Evolutionary conservation across 805 yeast genomes (phyloP).

Genomic region (Nematodospora valgi): DNA sequence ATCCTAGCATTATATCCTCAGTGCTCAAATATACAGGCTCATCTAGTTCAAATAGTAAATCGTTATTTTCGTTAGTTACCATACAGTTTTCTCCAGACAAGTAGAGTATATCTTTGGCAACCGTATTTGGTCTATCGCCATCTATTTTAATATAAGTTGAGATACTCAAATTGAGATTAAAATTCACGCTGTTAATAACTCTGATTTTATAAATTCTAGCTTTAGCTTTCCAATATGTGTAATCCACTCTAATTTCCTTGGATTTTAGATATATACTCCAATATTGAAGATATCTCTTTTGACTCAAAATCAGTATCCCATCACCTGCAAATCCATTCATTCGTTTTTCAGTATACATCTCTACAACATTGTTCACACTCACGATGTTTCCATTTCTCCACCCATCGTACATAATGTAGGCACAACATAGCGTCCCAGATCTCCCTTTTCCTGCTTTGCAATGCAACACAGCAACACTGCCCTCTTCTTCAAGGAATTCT

Average conservation of each 20-base stretch:
- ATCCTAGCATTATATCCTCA: constrained; percentile 4
- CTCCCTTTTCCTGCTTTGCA: constrained; percentile 93
- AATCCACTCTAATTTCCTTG: not conserved
- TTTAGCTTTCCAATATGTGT: not conserved
- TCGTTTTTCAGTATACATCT: constrained; percentile 52
- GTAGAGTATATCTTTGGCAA: no score
- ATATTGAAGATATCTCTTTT: constrained; percentile 63
- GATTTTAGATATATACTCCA: constrained; percentile 24
- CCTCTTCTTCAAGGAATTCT: constrained; percentile 31
- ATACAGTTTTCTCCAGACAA: no score
- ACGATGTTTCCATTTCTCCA: constrained; percentile 3
- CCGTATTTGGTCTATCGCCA: not conserved
- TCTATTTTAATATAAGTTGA: no score
- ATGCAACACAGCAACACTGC: constrained; percentile 67
- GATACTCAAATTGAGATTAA: no score
- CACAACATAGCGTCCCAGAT: constrained; percentile 73
- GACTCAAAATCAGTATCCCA: constrained; percentile 74
- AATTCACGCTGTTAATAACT: no score
- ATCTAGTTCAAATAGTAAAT: no score
- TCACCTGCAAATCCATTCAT: constrained; percentile 49
- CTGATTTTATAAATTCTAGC: constrained; percentile 1
- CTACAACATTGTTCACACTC: constrained; percentile 45
- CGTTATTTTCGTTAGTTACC: no score
- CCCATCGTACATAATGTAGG: constrained; percentile 56
- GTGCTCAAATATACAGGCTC: not conserved